Base-by-base conservation (phyloP, 2,329 filamentous ascomycete species). In the Hypoxylon sp. region DNA sequence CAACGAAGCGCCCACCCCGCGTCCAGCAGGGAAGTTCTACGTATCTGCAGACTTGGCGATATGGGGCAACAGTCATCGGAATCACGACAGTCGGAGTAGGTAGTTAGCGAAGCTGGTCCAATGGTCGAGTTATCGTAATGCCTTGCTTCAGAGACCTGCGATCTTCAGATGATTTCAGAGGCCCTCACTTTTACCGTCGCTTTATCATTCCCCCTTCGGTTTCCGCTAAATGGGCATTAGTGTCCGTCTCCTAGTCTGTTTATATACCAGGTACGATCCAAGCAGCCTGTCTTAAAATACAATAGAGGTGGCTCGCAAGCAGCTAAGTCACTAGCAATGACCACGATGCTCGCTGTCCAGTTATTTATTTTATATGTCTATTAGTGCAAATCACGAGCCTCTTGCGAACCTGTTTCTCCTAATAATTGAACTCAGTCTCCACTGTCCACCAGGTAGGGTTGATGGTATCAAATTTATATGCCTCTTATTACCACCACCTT, bases 1-100 rank as follows among this genome's bases (percentile, higher is more conserved):
- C 32, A 60, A 45, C 56, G 43, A 60, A 51, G 45, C 50, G 58
- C 54, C 34, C 58, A 46, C 54, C 21, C 59, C 43, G 50, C 58
- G 45, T 62, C 58, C 51, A 37, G 46, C 55, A 54, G 53, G 65
- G 61, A 57, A 68, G 43, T 21, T 62, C 54, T 61, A 25, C 34
- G 41, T 54, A 48, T 56, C 55, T 45, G 34, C 12, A 60, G 11
- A 52, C 62, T 68, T 63, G 63, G 62, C 59, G 48, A 61, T 60
- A 68, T 65, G 62, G 58, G 54, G 50, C 58, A 50, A 51, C 46
- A 59, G 27, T 32, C 54, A 32, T 21, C 27, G n/a, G 34, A 32
- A 45, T 34, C 23, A 46, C 27, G 25, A 23, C 19, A 16, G 16
- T 41, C 23, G 30, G 12, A 30, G n/a, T n/a, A n/a, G n/a, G n/a